phyloP scores from a whole-genome alignment of 2,329 filamentous ascomycete genomes.

The Claviceps capensis region DNA sequence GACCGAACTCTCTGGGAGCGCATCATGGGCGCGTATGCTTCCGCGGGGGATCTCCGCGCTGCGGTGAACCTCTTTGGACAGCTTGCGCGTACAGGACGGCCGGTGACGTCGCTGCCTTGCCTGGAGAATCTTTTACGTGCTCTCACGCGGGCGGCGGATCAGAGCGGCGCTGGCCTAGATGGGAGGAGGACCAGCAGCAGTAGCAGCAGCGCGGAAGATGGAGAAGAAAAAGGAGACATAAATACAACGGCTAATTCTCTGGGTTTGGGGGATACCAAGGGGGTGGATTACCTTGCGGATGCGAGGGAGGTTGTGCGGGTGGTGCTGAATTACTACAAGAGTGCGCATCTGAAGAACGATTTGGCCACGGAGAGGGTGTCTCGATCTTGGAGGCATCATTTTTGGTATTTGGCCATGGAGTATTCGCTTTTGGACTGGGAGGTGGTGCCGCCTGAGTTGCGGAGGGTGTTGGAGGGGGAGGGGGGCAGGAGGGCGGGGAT shows the following conservation, averaged over 20 bases:
- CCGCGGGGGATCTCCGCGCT: conserved; percentile 31
- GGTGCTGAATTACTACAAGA: conserved; percentile 15
- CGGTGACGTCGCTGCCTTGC: conserved; percentile 27
- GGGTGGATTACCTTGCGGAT: conserved; percentile 7
- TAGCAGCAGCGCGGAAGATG: too few species aligned
- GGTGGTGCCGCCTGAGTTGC: conserved; percentile 11
- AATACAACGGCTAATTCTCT: too few species aligned
- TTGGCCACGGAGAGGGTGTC: conserved; percentile 6
- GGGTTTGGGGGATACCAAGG: too few species aligned
- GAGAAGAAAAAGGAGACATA: too few species aligned
- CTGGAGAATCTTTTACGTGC: conserved; percentile 28
- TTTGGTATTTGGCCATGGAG: conserved; percentile 33
- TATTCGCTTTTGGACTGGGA: conserved; percentile 22
- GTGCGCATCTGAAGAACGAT: conserved; percentile 8
- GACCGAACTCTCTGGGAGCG: conserved; percentile 60
- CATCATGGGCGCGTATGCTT: conserved; percentile 53
- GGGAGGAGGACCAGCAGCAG: conserved; percentile 8
- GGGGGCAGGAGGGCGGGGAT: too few species aligned
- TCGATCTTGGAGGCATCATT: conserved; percentile 33
- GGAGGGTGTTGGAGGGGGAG: conserved; percentile 5
- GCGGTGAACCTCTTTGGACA: conserved; percentile 37
- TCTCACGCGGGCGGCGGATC: conserved; percentile 6
- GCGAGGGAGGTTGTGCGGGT: conserved; percentile 20
- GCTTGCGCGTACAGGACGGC: conserved; percentile 24
- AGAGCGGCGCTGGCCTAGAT: background rate